These are phyloP conservation scores for Phytomonas sp. DNA, from an alignment of 208 protist species.

Conservation along the genomic window DNA sequence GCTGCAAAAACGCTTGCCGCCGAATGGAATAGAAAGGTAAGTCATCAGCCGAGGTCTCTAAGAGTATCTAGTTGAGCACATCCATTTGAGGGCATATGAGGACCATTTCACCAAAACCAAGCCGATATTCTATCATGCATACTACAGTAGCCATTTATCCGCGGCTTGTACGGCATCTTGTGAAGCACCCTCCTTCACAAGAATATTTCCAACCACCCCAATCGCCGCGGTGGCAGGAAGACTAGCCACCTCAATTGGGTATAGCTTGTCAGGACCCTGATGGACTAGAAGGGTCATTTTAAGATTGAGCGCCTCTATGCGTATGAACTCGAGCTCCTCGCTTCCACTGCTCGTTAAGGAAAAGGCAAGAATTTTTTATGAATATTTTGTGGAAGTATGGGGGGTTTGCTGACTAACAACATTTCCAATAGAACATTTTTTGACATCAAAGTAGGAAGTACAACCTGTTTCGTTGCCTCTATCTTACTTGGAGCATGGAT, in stretches of 20 bases:
- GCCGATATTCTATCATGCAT: slow-evolving; percentile 53
- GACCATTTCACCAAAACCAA: slow-evolving; percentile 64
- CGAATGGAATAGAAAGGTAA: slow-evolving; percentile 20
- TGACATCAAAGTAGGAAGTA: background rate
- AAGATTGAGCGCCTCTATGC: slow-evolving; percentile 39
- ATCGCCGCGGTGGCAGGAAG: slow-evolving; percentile 38
- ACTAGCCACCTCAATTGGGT: slow-evolving; percentile 30
- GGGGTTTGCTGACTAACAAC: background rate
- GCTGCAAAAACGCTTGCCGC: background rate
- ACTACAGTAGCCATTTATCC: slow-evolving; percentile 40
- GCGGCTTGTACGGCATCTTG: background rate
- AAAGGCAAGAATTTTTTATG: background rate
- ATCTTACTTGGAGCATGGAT: background rate
- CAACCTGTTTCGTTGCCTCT: background rate
- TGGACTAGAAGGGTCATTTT: slow-evolving; percentile 75
- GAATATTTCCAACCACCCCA: slow-evolving; percentile 24
- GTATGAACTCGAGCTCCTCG: slow-evolving; percentile 32
- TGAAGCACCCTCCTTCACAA: background rate
- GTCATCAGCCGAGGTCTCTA: slow-evolving; percentile 14
- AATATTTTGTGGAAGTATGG: background rate
- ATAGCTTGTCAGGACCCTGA: slow-evolving; percentile 28
- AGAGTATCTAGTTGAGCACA: slow-evolving; percentile 19
- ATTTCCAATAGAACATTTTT: background rate
- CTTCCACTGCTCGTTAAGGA: background rate
- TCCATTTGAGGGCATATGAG: slow-evolving; percentile 32